Conservation (phyloP, 2,329 filamentous ascomycete species). For the Chrysoporthe deuterocubensis region DNA sequence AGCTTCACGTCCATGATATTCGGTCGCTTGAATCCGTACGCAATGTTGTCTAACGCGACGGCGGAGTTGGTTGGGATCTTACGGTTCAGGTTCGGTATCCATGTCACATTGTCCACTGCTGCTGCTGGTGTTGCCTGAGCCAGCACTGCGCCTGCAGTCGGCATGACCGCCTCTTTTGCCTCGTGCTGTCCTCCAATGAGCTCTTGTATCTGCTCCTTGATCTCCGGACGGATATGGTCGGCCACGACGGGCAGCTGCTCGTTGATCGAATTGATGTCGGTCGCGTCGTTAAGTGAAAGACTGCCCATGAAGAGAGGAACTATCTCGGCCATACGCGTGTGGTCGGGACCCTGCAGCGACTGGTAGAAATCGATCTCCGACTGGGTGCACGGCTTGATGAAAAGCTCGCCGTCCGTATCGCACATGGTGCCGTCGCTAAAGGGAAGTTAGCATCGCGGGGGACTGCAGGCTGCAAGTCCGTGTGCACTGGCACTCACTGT, state of each 20-base stretch:
- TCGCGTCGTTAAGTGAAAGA: slow-evolving; percentile 66
- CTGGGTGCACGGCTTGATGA: slow-evolving; percentile 91
- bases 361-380: slow-evolving; percentile 92
- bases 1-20: slow-evolving; percentile 96
- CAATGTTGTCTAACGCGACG: slow-evolving; percentile 84
- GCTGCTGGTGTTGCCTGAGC: slow-evolving; percentile 8
- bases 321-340: slow-evolving; percentile 75
- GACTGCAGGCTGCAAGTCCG: not conserved
- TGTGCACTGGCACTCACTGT: slow-evolving; percentile 63
- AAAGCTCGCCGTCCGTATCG: slow-evolving; percentile 79
- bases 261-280: slow-evolving; percentile 51
- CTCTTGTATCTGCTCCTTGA: slow-evolving; percentile 43
- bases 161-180: slow-evolving; percentile 24
- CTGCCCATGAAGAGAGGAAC: slow-evolving; percentile 88
- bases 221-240: slow-evolving; percentile 46
- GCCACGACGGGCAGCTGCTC: slow-evolving; percentile 52
- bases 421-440: slow-evolving; percentile 85
- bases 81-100: slow-evolving; percentile 55
- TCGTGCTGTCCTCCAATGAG: slow-evolving; percentile 26
- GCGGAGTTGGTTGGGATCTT: slow-evolving; percentile 78
- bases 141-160: slow-evolving; percentile 24
- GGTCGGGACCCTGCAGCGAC: slow-evolving; percentile 59
- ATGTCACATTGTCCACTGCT: slow-evolving; percentile 39
- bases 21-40: slow-evolving; percentile 77
- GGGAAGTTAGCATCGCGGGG: slow-evolving; percentile 29